Percentiles rank a stretch among this genome's conserved stretches.
Evolutionary conservation across 2,329 filamentous ascomycete species (phyloP).

Genomic region (Ophiostoma populinum): DNA sequence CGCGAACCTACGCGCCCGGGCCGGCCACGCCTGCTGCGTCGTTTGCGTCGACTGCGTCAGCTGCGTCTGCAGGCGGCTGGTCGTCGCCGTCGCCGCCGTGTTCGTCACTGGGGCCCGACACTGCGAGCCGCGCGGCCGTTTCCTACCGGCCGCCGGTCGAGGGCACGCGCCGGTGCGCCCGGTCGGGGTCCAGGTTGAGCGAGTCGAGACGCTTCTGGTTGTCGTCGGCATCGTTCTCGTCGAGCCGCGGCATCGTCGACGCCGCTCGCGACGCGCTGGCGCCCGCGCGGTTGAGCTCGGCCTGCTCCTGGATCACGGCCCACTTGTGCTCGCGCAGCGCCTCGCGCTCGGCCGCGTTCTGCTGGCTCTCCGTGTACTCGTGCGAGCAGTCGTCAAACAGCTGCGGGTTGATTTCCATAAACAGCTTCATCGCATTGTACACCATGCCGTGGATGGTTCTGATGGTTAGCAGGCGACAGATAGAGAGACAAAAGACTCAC

Average conservation of each 20-base stretch:
- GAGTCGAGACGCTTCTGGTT: conserved; percentile 79
- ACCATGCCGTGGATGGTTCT: conserved; percentile 99
- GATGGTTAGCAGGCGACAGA: too few species aligned
- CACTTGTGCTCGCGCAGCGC: conserved; percentile 71
- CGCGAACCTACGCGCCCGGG: too few species aligned
- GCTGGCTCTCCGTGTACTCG: conserved; percentile 93
- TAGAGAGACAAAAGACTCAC: conserved; percentile 25
- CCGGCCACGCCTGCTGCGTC: too few species aligned
- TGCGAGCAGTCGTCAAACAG: conserved; percentile 97
- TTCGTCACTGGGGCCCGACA: conserved; percentile 16
- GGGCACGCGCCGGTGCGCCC: conserved; percentile 30
- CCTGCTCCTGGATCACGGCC: conserved; percentile 70
- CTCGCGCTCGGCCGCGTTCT: conserved; percentile 73
- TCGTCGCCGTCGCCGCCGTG: conserved; percentile 27
- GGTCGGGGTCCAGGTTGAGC: conserved; percentile 68
- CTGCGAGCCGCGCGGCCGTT: conserved; percentile 27
- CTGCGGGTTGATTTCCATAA: conserved; percentile 99
- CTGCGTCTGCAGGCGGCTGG: neutral
- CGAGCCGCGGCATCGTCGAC: conserved; percentile 29
- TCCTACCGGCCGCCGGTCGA: conserved; percentile 27
- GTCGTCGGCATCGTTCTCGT: conserved; percentile 73
- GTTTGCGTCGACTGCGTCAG: neutral
- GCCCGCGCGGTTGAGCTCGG: conserved; percentile 45
- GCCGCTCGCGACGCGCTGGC: conserved; percentile 9
- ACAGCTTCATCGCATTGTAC: conserved; percentile 98